Evolutionary conservation across 768 basidiomycete genomes (phyloP), one percentile per base, ranked within the genome.

Genomic region (Boletus edulis): DNA sequence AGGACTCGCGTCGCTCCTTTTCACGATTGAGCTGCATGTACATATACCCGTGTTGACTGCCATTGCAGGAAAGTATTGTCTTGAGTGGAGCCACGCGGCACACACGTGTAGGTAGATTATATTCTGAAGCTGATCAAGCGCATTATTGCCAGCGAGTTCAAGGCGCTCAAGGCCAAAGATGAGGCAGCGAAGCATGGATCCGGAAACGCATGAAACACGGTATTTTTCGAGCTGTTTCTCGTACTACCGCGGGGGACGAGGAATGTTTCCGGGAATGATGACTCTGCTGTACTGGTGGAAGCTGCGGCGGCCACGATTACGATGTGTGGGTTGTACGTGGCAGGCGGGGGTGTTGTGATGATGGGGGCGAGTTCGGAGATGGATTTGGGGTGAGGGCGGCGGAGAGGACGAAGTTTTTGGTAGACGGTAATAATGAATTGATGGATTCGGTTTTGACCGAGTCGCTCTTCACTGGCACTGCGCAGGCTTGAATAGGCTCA

Each of bases 371-470:
- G 38, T 29, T 50, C 58, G 59, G 58, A 60, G 35, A 51, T 60
- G 49, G 49, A 55, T 44, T 43, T 27, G 10, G 27, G 24, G 46
- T 13, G 44, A 60, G 43, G 59, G 51, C 49, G 63, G 63, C 49
- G 59, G 54, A 61, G 38, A 6, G 34, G 34, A 35, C 13, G 34
- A 35, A 24, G 34, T 35, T 35, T 35, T 35, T 35, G 34, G 34
- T 14, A 35, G 34, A 35, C 14, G 34, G 34, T 35, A 35, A 35
- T 35, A 35, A 35, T 35, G 34, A 35, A 35, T 14, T 35, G 34
- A 35, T 35, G 44, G 27, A 47, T 60, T 69, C 65, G 68, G 68
- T 67, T 50, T 58, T 62, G 68, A 58, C 70, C 68, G 70, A 29
- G 29, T 29, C 29, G 29, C 9, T 29, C 70, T 60, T 58, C 29